Percentiles rank a stretch among this genome's conserved stretches.
These are phyloP conservation scores for Nicotiana benthamiana DNA, from an alignment of 257 asterid genomes.

Conservation along the genomic window DNA sequence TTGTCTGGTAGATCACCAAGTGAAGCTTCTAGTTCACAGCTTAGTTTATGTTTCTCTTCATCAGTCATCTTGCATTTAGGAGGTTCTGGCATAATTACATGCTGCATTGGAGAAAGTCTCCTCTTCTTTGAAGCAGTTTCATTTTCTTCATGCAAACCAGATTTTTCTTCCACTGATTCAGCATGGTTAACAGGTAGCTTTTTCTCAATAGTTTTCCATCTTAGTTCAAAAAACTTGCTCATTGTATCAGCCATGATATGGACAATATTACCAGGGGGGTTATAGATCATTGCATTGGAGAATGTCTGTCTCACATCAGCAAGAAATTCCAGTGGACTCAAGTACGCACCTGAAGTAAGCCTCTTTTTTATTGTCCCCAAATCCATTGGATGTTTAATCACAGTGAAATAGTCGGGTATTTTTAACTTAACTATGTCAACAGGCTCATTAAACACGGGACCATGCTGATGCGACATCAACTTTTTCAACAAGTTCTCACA, in stretches of 20 bases:
- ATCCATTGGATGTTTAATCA: conserved; percentile 88
- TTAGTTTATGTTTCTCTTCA: conserved; percentile 53
- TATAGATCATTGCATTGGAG: conserved; percentile 78
- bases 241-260: conserved; percentile 52
- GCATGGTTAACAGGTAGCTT: conserved; percentile 27
- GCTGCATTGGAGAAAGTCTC: conserved; percentile 44
- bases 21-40: conserved; percentile 46
- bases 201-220: conserved; percentile 65
- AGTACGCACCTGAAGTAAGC: conserved; percentile 46
- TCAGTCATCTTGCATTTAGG: conserved; percentile 42
- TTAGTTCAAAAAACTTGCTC: conserved; percentile 53
- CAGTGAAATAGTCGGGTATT: conserved; percentile 63
- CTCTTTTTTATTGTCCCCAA: conserved; percentile 69
- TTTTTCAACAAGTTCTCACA: conserved; percentile 67
- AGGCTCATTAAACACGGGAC: conserved; percentile 60
- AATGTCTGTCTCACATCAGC: conserved; percentile 81
- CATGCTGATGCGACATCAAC: conserved; percentile 52
- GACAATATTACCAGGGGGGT: conserved; percentile 61
- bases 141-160: conserved; percentile 31
- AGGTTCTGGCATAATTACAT: conserved; percentile 34
- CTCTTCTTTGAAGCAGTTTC: conserved; percentile 48
- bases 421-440: conserved; percentile 66
- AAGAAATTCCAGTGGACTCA: conserved; percentile 52
- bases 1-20: conserved; percentile 51
- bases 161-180: conserved; percentile 25